Evolutionary conservation across 1,284 basidiomycete species (phyloP), one percentile per base, ranked within the genome.

Genomic region (Boletus mariae): DNA sequence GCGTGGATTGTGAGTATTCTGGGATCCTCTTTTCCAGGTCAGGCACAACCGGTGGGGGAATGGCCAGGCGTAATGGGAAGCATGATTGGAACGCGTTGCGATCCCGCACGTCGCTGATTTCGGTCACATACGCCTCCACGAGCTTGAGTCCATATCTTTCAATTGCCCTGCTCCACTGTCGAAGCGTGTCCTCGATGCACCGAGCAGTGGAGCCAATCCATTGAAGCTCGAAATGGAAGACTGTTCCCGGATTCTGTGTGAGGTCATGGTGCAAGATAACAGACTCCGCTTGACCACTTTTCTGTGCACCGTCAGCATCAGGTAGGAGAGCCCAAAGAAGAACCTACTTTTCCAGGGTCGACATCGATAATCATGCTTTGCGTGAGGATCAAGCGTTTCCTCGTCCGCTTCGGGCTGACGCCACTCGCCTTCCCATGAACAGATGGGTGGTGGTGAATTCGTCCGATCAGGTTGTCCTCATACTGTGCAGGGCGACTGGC

Each of bases 181-280:
- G 85, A 10, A 98, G 79, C 37, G 89, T 79, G 61, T 97, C 94
- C 59, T 99, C 96, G 54, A 99, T 91, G 58, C 90, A 88, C n/a
- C 92, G 84, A n/a, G 94, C 92, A 0, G 94, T 95, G 0, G 94
- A 92, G 9, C 94, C 94, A 25, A 98, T 87, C 96, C 97, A 99
- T 61, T 98, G 94, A 41, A 99, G 78, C 71, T 99, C 95, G 64
- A 97, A 93, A 71, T 97, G 94, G 73, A 95, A 95, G 52, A 92
- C 92, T 40, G 89, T 95, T 15, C 79, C 81, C 0, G 92, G 88
- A 65, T 96, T 96, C 70, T 97, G 94, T 49, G 94, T 90, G 54
- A 95, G 84, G 69, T 97, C 94, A 66, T 94, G 85, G 65, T 97
- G 94, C 29, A 96, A 76, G 37, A 94, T 79, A 25, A 93, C 90